Conservation (phyloP, 176 grass and related monocot species). For the Aegilops tauschii region DNA sequence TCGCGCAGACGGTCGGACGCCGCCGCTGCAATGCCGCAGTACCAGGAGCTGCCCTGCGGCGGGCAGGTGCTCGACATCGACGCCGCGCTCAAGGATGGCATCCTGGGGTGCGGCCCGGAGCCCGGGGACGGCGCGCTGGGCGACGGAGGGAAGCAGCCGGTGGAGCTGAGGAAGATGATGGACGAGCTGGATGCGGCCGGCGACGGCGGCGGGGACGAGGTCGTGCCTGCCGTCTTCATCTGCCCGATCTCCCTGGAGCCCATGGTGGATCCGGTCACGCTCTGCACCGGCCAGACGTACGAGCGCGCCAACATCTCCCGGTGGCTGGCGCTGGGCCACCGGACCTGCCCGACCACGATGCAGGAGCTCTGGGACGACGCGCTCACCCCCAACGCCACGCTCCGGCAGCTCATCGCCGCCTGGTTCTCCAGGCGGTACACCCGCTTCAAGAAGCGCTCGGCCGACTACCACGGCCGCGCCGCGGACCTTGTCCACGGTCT, state of each 20-base stretch:
- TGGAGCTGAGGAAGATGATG: conserved; percentile 88
- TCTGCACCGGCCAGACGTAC: conserved; percentile 98
- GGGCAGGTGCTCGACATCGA: conserved; percentile 95
- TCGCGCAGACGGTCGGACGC: not conserved
- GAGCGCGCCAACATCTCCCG: conserved; percentile 83
- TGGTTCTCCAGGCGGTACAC: conserved; percentile 92
- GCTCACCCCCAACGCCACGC: conserved; percentile 87
- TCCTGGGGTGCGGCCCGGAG: conserved; percentile 58
- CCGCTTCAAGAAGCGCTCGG: conserved; percentile 85
- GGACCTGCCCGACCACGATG: conserved; percentile 97
- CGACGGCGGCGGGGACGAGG: conserved; percentile 54
- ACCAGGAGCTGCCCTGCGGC: conserved; percentile 70
- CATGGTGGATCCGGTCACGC: conserved; percentile 98
- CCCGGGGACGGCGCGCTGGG: conserved; percentile 23
- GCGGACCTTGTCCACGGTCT: conserved; percentile 63
- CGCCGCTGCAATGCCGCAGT: conserved; percentile 70
- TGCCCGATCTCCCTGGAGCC: conserved; percentile 98
- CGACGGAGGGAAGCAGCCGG: conserved; percentile 44
- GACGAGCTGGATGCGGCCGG: conserved; percentile 78
- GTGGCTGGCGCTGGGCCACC: conserved; percentile 85
- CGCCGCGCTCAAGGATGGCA: conserved; percentile 88
- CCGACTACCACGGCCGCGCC: conserved; percentile 91
- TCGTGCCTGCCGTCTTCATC: conserved; percentile 85
- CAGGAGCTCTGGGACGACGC: conserved; percentile 94
- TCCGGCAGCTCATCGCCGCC: conserved; percentile 81